A percentile compares a stretch with the other conserved stretches of the same genome.
phyloP scores from a whole-genome alignment of 73 alveolate genomes.

The Symbiodinium pilosum region DNA sequence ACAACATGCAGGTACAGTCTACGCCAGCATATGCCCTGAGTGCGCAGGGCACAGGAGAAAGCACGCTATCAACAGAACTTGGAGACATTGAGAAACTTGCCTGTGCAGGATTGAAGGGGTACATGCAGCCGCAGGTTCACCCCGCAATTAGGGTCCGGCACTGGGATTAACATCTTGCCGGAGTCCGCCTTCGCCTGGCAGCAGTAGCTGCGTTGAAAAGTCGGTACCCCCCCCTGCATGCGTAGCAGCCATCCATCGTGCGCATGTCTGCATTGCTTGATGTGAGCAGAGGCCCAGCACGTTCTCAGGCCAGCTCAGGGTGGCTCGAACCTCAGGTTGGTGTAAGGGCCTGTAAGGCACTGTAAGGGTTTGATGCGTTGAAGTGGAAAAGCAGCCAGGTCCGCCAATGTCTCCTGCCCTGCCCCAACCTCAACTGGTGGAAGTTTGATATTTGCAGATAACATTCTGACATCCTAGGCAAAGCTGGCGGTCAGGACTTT shows the following conservation, averaged over 20 bases:
- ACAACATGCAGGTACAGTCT: not conserved
- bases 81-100: too few relatives aligned
- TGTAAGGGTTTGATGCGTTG: not conserved
- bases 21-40: not conserved
- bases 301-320: not conserved
- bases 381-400: not conserved
- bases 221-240: not conserved
- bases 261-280: not conserved
- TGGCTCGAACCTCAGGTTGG: not conserved
- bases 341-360: not conserved
- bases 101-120: not conserved
- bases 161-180: not conserved
- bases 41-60: not conserved
- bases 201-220: too few relatives aligned
- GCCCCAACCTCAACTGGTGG: not conserved
- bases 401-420: not conserved
- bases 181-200: too few relatives aligned
- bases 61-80: too few relatives aligned
- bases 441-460: too few relatives aligned
- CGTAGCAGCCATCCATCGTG: too few relatives aligned
- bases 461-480: too few relatives aligned
- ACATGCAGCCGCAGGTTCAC: not conserved
- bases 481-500: too few relatives aligned
- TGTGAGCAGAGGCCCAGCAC: not conserved
- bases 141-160: not conserved